Evolutionary conservation across 179 eudicot species (phyloP), one percentile per base, ranked within the genome.

Genomic region (Silene vulgaris): DNA sequence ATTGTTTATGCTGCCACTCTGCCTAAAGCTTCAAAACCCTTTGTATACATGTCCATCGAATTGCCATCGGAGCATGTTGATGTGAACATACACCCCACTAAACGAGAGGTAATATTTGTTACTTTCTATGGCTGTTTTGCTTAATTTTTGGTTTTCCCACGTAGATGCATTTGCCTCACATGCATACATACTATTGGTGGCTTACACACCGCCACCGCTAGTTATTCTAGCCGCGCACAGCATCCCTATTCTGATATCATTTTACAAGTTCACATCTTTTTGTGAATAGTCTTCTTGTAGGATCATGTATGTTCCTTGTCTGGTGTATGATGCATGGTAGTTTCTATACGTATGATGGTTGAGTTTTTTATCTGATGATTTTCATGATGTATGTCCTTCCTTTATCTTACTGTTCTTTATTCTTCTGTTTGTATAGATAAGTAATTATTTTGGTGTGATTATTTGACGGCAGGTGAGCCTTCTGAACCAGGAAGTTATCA

Each of bases 1-100:
- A 85, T 95, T 82, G 96, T 90, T 50, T 95, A 95, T 80, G 87
- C 97, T 77, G 97, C 97, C 64, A 95, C 97, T 57, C 84, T 90
- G 78, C 99, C 99, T 19, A 90, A 93, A 87, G 99, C 99, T 79
- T 89, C 99, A 78, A 95, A 95, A 77, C 99, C 99, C 69, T 95
- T 95, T 85, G 84, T 95, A 76, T 95, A 95, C 82, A 90, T 95
- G 97, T 89, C 99, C 75, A 82, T 95, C 75, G 66, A 73, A 61
- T 84, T 95, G 82, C 99, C 99, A 68, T 84, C 90, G 74, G 97
- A 89, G 79, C 97, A 92, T 85, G 89, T 92, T 86, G 99, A 95
- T 85, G 97, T 95, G 78, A 92, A 95, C 78, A 87, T 95, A 66
- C 99, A 95, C 82, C 99, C 97, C n/a, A 95, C 99, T 76, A 95